phyloP scores from a whole-genome alignment of 768 basidiomycete species.

The Gelatoporia subvermispora region DNA sequence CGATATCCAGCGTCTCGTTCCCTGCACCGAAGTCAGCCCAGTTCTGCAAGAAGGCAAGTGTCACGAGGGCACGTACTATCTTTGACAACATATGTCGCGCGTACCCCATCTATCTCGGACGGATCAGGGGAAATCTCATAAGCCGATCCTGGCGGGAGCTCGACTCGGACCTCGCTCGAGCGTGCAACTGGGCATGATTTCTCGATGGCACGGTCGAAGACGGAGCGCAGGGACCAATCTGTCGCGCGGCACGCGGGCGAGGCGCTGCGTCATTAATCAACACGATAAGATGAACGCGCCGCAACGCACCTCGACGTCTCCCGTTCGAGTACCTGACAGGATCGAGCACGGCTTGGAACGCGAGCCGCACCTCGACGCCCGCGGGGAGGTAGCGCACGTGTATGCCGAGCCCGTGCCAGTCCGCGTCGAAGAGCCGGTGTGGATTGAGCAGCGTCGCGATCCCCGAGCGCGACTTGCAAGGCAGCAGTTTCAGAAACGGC shows the following conservation, averaged over 20 bases:
- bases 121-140: constrained; percentile 54
- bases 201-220: constrained; percentile 67
- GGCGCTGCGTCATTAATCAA: neutral
- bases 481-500: constrained; percentile 90
- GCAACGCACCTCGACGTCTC: constrained; percentile 48
- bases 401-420: constrained; percentile 86
- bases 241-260: neutral
- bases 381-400: constrained; percentile 58
- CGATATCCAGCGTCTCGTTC: constrained; percentile 47
- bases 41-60: neutral
- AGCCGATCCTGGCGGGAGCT: constrained; percentile 36
- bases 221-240: constrained; percentile 72
- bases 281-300: neutral
- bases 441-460: constrained; percentile 80
- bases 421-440: constrained; percentile 80
- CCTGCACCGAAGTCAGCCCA: constrained; percentile 23
- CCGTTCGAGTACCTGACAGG: constrained; percentile 55
- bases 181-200: constrained; percentile 65
- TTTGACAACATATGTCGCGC: constrained; percentile 45
- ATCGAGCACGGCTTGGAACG: constrained; percentile 75
- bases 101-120: constrained; percentile 24
- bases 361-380: constrained; percentile 62
- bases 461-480: constrained; percentile 87
- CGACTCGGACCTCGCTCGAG: constrained; percentile 50
- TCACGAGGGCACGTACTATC: constrained; percentile 34